These are phyloP conservation scores for Aureobasidium sp. DNA, from an alignment of 2,329 filamentous ascomycete species.

Conservation along the genomic window DNA sequence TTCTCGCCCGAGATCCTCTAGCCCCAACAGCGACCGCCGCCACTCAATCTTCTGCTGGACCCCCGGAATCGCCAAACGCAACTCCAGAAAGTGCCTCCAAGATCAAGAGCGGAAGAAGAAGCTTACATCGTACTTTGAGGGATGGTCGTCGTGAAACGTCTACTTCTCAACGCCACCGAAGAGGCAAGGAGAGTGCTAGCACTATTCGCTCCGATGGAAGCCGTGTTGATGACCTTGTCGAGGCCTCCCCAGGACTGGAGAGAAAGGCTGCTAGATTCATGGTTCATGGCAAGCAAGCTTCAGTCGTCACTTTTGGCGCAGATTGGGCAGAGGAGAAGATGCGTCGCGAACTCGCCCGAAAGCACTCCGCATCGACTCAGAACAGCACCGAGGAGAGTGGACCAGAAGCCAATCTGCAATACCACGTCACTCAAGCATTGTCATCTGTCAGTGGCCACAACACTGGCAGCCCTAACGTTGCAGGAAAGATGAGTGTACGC, in stretches of 20 bases:
- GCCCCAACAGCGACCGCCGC: conserved; percentile 7
- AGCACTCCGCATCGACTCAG: neutral
- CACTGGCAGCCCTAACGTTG: neutral
- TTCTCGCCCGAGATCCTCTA: conserved; percentile 7
- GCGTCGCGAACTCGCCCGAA: conserved; percentile 21
- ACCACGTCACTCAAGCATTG: neutral
- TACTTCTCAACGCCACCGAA: conserved; percentile 60
- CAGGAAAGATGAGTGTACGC: neutral
- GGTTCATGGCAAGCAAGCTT: conserved; percentile 95
- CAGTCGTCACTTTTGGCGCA: conserved; percentile 90
- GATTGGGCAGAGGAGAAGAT: conserved; percentile 61
- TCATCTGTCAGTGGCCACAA: neutral
- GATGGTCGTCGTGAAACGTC: conserved; percentile 39
- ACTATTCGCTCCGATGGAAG: conserved; percentile 41
- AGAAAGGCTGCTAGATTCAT: conserved; percentile 85
- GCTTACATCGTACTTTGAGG: conserved; percentile 79
- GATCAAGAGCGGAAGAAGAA: conserved; percentile 62
- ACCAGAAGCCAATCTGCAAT: conserved; percentile 6
- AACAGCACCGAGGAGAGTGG: conserved; percentile 4
- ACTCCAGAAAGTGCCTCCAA: conserved; percentile 24
- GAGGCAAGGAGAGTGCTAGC: conserved; percentile 63
- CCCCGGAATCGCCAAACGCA: neutral
- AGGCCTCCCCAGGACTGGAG: conserved; percentile 58
- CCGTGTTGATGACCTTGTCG: conserved; percentile 44
- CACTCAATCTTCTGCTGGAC: conserved; percentile 10